A percentile compares a stretch with the other conserved stretches of the same genome.
phyloP scores from a whole-genome alignment of 371 early-diverging fungal species.

The Mortierella sp. region DNA sequence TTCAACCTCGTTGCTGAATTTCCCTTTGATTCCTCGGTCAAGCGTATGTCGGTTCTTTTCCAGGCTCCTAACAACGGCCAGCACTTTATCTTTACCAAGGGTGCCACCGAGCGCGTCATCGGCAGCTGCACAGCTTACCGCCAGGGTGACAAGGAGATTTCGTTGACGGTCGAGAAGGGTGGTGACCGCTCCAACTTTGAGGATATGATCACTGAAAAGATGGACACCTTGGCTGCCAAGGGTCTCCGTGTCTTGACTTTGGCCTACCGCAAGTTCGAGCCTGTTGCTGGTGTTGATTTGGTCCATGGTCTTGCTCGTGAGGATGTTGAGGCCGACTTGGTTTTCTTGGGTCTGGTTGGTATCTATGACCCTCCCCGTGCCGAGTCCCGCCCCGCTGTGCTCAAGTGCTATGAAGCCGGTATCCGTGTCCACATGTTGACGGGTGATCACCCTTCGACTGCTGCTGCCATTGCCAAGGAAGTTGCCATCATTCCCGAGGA shows the following conservation, averaged over 20 bases:
- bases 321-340: constrained; percentile 76
- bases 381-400: constrained; percentile 82
- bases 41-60: constrained; percentile 74
- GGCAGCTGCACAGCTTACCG: constrained; percentile 64
- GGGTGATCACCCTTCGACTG: constrained; percentile 94
- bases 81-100: constrained; percentile 65
- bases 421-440: constrained; percentile 96
- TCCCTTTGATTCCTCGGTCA: constrained; percentile 83
- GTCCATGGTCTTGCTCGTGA: constrained; percentile 66
- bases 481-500: constrained; percentile 82
- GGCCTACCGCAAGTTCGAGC: constrained; percentile 64
- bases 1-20: constrained; percentile 74
- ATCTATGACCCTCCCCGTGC: constrained; percentile 93
- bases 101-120: constrained; percentile 84
- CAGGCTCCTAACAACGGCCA: constrained; percentile 19
- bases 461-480: constrained; percentile 92
- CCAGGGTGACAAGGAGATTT: constrained; percentile 59
- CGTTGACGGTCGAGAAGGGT: constrained; percentile 22
- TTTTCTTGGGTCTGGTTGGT: constrained; percentile 92
- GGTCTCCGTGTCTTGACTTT: constrained; percentile 71
- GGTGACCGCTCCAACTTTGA: constrained; percentile 47
- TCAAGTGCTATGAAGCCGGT: constrained; percentile 89
- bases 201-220: constrained; percentile 45
- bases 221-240: constrained; percentile 23
- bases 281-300: constrained; percentile 58